Evolutionary conservation across 805 yeast species (phyloP).

Genomic region (Jamesozyma hellenica): DNA sequence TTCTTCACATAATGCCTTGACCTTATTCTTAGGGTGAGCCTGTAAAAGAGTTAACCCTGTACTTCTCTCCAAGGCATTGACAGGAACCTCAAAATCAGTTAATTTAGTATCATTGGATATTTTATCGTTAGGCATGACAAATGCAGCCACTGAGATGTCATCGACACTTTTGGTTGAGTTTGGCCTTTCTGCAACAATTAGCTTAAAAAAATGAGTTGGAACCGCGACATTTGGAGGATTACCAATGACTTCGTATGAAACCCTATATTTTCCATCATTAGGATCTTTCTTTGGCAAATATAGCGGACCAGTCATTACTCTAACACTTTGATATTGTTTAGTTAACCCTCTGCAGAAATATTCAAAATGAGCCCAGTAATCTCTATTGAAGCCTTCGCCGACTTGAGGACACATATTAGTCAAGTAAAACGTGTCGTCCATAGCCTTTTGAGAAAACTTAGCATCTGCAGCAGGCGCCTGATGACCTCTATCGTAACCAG

Average conservation of each 20-base stretch:
- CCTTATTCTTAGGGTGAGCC: constrained; percentile 47
- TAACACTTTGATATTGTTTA: constrained; percentile 56
- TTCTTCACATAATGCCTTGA: constrained; percentile 65
- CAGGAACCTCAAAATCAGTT: constrained; percentile 71
- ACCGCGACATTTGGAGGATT: constrained; percentile 95
- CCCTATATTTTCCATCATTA: constrained; percentile 73
- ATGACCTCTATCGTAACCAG: constrained; percentile 95
- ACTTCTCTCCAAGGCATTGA: constrained; percentile 80
- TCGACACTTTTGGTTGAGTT: constrained; percentile 26
- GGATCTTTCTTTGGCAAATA: constrained; percentile 70
- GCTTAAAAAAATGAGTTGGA: constrained; percentile 92
- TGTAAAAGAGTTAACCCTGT: constrained; percentile 76
- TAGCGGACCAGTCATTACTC: constrained; percentile 89
- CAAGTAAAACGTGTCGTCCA: constrained; percentile 87
- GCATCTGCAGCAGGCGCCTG: constrained; percentile 98
- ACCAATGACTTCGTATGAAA: constrained; percentile 86
- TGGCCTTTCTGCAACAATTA: constrained; percentile 72
- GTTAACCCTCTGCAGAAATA: constrained; percentile 77
- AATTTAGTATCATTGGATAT: constrained; percentile 66
- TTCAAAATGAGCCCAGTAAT: constrained; percentile 96
- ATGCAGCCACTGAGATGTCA: constrained; percentile 70
- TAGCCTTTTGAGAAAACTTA: constrained; percentile 76
- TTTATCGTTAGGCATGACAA: constrained; percentile 81
- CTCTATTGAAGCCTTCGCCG: constrained; percentile 94
- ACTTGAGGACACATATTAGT: constrained; percentile 95